Base-by-base conservation (phyloP, 2,329 filamentous ascomycete species). In the Penicillium sp. region DNA sequence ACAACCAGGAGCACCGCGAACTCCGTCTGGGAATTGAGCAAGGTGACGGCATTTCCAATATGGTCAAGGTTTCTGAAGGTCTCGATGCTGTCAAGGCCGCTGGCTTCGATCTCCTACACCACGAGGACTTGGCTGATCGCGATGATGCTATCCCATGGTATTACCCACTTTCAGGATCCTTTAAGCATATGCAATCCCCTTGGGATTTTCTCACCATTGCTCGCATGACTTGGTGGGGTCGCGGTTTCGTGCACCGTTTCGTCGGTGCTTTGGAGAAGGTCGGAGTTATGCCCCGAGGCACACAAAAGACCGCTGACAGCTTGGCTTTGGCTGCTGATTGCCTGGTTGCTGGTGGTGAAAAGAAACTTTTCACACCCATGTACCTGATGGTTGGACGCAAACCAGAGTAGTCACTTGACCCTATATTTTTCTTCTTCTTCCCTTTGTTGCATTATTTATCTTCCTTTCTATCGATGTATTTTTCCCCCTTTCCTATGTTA, bases 341-440 rank as follows among this genome's bases (percentile, higher is more conserved):
- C 66, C 79, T 97, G 52, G 92, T 96, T 21, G 90, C 89, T 48
- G 93, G 93, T 74, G 93, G 86, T 35, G 84, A 85, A 72, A 82
- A 92, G 78, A 89, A 96, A 74, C 83, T 97, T n/a, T 97, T 97
- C 77, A 97, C 93, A 1, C 93, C 93, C 56, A 97, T 97, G 93
- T 97, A 96, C 78, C 80, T 97, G 69, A 97, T 97, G 90, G 84
- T 97, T 59, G 93, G 85, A 60, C 86, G 90, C 76, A 97, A 97
- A 82, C 91, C 93, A 43, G 68, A 74, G 68, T 73, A 71, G 18
- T 30, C 38, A 23, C 30, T 35, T 33, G 8, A 11, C 26, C 23
- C 18, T 26, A 20, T 47, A 18, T 7, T 12, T 47, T 23, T 21
- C 42, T 9, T 50, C 6, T 47, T 26, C n/a, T 30, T 16, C 5